Base-by-base conservation (phyloP, 306 rosid species). In the Coriaria nepalensis region DNA sequence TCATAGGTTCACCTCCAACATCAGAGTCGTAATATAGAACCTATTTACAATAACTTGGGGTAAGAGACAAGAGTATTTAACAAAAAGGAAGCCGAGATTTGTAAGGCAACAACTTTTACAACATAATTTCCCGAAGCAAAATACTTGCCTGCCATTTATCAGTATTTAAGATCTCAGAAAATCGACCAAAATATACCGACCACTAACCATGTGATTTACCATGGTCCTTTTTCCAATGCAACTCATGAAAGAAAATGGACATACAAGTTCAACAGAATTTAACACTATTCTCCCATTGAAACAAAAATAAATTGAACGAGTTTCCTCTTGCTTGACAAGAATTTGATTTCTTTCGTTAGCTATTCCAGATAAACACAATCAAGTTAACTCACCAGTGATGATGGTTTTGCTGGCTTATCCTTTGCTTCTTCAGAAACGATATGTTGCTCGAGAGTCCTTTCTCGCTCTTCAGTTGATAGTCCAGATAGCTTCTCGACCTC, bases 1-100 rank as follows among this genome's bases (percentile, higher is more conserved):
- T 92, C 69, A 92, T 57, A 12, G 96, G 98, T 56, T 75, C 86
- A 15, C 96, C 98, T 9, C 82, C 87, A 73, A 62, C 58, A 52
- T 92, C 98, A 59, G 87, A 43, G 50, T 92, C 98, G 4, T 75
- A 73, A 63, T 92, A 92, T 56, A 85, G 73, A 68, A 77, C 79
- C 98, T 92, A 57, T 8, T 36, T 50, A 61, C 10, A 38, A 41
- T 11, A 47, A 52, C 9, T 33, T 13, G 11, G 46, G 33, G 13
- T 6, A 6, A 9, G 6, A 38, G 9, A 40, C 33, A 33, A 55
- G 71, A 59, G 42, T 62, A 55, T 45, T 49, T 34, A 7, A 60
- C 53, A 45, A 15, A 68, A 60, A 43, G 61, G 50, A 57, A 48
- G 49, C 56, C 10, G 29, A 7, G 13, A 35, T 43, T 36, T 42